A percentile compares a stretch with the other conserved stretches of the same genome.
Evolutionary conservation across 257 asterid species (phyloP).

Genomic region (Solanum chiquidenum): DNA sequence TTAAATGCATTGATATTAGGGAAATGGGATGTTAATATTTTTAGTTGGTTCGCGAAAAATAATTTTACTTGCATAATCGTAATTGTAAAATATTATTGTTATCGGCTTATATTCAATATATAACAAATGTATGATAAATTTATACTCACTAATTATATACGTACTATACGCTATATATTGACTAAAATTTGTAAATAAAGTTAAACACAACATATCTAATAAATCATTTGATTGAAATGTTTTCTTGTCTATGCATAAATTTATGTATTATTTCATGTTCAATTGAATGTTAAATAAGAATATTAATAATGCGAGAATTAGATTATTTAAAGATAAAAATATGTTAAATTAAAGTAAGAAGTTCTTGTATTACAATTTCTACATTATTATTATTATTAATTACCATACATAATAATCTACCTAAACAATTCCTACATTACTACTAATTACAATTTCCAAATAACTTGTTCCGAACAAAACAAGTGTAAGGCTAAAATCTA

Average conservation of each 20-base stretch:
- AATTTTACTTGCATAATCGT: background rate
- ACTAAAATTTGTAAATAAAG: background rate
- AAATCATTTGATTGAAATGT: background rate
- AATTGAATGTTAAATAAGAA: background rate
- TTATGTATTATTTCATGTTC: background rate
- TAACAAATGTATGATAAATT: background rate
- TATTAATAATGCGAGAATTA: background rate
- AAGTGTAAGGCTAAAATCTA: background rate
- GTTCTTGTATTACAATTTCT: background rate
- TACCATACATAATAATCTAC: background rate
- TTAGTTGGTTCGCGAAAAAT: background rate
- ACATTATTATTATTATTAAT: background rate
- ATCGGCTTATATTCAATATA: background rate
- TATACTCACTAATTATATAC: background rate
- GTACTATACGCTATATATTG: background rate
- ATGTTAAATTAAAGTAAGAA: background rate
- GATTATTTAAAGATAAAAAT: background rate
- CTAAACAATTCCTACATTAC: background rate
- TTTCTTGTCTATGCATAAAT: background rate
- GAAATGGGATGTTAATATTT: background rate
- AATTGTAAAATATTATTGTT: background rate
- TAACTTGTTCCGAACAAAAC: fast-evolving
- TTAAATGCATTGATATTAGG: background rate
- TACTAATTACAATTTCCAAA: background rate
- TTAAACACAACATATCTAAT: background rate